Evolutionary conservation across 306 rosid genomes (phyloP).

Genomic region (Sicyos baderoa): DNA sequence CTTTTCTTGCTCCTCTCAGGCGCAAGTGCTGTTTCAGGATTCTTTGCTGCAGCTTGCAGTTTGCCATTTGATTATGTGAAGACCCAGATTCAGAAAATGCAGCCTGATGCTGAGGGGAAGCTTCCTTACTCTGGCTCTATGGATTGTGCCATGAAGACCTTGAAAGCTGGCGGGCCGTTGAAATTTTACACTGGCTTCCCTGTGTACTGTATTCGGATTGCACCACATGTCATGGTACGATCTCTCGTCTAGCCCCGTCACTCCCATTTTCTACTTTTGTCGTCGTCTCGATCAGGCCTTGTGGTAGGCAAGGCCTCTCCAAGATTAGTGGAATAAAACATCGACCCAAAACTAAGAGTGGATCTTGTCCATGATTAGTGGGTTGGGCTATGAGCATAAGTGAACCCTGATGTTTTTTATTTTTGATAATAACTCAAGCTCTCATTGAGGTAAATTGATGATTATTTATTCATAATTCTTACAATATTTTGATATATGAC

Average conservation of each 20-base stretch:
- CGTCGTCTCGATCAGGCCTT: background rate
- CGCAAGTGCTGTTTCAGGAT: constrained; percentile 87
- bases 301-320: background rate
- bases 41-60: constrained; percentile 92
- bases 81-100: constrained; percentile 98
- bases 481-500: constrained; percentile 3
- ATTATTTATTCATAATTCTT: background rate
- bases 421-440: too few species aligned
- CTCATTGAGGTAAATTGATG: background rate
- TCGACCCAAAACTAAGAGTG: background rate
- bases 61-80: constrained; percentile 92
- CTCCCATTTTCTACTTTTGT: background rate
- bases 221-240: constrained; percentile 92
- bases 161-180: constrained; percentile 73
- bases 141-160: constrained; percentile 70
- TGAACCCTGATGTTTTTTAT: background rate
- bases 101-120: constrained; percentile 85
- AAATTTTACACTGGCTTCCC: constrained; percentile 93
- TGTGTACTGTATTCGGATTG: constrained; percentile 82
- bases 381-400: background rate
- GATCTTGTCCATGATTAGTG: background rate
- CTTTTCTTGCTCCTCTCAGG: constrained; percentile 30
- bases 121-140: constrained; percentile 82
- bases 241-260: constrained; percentile 15
- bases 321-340: background rate